Evolutionary conservation across 2,329 filamentous ascomycete species (phyloP).

Genomic region (Pyrenophora graminea): DNA sequence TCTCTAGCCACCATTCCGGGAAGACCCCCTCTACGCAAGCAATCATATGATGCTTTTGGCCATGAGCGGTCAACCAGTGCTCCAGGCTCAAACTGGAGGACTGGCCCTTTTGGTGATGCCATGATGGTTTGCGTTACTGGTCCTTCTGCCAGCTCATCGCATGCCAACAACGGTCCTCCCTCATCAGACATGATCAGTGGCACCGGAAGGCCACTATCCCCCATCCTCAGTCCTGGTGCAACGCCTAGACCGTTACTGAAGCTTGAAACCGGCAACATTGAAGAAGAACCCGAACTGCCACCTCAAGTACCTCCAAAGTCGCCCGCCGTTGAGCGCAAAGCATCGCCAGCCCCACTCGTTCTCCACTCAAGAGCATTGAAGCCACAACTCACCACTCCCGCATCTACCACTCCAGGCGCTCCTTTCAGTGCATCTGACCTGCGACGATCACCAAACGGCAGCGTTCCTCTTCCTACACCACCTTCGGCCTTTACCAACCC

Average conservation of each 20-base stretch:
- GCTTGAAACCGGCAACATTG: constrained; percentile 33
- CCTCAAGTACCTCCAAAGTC: constrained; percentile 47
- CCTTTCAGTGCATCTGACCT: constrained; percentile 35
- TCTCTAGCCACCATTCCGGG: constrained; percentile 47
- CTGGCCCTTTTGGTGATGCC: constrained; percentile 48
- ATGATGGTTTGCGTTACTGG: constrained; percentile 46
- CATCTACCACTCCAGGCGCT: constrained; percentile 30
- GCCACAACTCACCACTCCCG: constrained; percentile 39
- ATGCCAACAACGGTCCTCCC: constrained; percentile 19
- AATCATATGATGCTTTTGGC: constrained; percentile 39
- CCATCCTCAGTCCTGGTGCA: constrained; percentile 43
- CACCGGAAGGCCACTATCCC: constrained; percentile 23
- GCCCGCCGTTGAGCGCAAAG: constrained; percentile 38
- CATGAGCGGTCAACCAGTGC: constrained; percentile 48
- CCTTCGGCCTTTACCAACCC: constrained; percentile 40
- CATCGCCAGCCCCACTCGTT: constrained; percentile 40
- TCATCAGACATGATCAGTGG: constrained; percentile 22
- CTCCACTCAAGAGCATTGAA: constrained; percentile 40
- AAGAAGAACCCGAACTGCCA: constrained; percentile 29
- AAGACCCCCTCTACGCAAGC: constrained; percentile 45
- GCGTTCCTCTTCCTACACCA: constrained; percentile 33
- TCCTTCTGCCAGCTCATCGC: constrained; percentile 32
- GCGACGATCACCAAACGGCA: constrained; percentile 40
- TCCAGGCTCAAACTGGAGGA: constrained; percentile 45
- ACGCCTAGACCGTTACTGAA: constrained; percentile 38